A percentile compares a stretch with the other conserved stretches of the same genome.
phyloP scores from a whole-genome alignment of 768 basidiomycete genomes.

The Termitomyces heimii region DNA sequence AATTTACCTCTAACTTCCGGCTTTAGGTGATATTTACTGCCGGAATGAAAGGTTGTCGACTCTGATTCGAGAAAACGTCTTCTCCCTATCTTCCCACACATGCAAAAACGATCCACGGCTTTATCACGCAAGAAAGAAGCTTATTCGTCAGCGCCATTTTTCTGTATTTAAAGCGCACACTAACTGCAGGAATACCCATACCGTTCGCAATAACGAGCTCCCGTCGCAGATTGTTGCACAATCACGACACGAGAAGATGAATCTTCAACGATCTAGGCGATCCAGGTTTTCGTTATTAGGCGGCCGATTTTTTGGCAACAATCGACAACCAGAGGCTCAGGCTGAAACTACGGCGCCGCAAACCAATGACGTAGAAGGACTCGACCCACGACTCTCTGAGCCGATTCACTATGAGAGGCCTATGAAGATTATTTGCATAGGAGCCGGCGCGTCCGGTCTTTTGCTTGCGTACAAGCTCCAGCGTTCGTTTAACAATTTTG shows the following conservation, averaged over 20 bases:
- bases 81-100: not conserved
- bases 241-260: not conserved
- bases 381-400: conserved; percentile 9
- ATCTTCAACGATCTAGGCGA: not conserved
- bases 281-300: too few relatives aligned
- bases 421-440: conserved; percentile 25
- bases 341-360: not conserved
- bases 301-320: not conserved
- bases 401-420: conserved; percentile 23
- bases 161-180: not conserved
- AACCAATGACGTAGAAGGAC: not conserved
- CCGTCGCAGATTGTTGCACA: too few relatives aligned
- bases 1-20: not conserved
- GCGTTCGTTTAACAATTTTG: conserved; percentile 26
- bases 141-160: not conserved
- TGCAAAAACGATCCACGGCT: not conserved
- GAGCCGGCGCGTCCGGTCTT: conserved; percentile 31
- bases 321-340: not conserved
- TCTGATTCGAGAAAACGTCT: not conserved
- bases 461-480: conserved; percentile 26
- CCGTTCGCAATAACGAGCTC: not conserved
- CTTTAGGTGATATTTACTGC: not conserved
- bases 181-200: not conserved
- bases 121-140: too few relatives aligned
- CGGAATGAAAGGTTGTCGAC: not conserved